These are phyloP conservation scores for Penicillium silybi DNA, from an alignment of 495 filamentous ascomycete species.

Conservation along the genomic window DNA sequence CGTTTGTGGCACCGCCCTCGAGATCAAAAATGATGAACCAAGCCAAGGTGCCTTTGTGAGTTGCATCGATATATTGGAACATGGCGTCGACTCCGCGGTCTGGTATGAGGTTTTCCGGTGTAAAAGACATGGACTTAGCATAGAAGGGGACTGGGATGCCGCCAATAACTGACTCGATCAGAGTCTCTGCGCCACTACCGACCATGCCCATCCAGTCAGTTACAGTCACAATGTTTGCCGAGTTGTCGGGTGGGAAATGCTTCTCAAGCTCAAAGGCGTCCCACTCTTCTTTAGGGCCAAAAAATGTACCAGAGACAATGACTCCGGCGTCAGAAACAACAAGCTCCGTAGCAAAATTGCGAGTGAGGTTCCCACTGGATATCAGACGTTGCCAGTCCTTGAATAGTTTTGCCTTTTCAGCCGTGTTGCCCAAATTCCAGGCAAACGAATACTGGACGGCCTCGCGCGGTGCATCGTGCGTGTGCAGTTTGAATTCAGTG, in stretches of 20 bases:
- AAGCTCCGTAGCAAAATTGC: slow-evolving; percentile 45
- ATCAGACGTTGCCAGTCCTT: slow-evolving; percentile 39
- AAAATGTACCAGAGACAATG: slow-evolving; percentile 38
- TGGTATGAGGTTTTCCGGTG: slow-evolving; percentile 36
- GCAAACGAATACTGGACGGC: slow-evolving; percentile 37
- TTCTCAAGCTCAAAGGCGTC: slow-evolving; percentile 28
- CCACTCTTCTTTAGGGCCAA: slow-evolving; percentile 38
- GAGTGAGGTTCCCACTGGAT: slow-evolving; percentile 41
- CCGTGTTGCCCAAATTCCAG: slow-evolving; percentile 31
- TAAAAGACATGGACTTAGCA: slow-evolving; percentile 48
- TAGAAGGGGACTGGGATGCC: slow-evolving; percentile 42
- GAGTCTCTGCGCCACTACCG: slow-evolving; percentile 45
- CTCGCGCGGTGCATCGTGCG: slow-evolving; percentile 29
- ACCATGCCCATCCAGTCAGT: slow-evolving; percentile 55
- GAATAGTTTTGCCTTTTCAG: slow-evolving; percentile 28
- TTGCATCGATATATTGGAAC: slow-evolving; percentile 41
- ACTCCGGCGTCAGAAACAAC: slow-evolving; percentile 24
- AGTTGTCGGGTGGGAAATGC: slow-evolving; percentile 27
- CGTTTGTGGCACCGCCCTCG: slow-evolving; percentile 41
- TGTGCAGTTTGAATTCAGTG: slow-evolving; percentile 44
- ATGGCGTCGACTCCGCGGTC: slow-evolving; percentile 33
- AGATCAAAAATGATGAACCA: slow-evolving; percentile 45
- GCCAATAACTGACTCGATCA: slow-evolving; percentile 22
- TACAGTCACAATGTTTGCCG: slow-evolving; percentile 34
- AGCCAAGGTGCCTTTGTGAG: slow-evolving; percentile 40